These are phyloP conservation scores for Nicotiana otophora DNA, from an alignment of 257 asterid genomes.

Conservation along the genomic window DNA sequence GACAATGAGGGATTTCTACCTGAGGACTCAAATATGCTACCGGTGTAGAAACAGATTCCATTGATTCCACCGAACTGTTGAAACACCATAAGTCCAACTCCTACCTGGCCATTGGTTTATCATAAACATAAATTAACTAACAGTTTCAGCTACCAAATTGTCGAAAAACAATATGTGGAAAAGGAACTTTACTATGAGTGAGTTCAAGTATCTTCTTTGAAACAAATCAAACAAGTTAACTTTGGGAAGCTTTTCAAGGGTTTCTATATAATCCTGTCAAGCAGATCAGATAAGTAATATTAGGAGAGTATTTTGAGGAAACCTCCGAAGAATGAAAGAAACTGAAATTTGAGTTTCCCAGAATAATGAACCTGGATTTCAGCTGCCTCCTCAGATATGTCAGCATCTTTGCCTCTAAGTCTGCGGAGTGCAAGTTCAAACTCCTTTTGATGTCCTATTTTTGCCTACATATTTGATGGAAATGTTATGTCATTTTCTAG, in stretches of 20 bases:
- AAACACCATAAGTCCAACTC: constrained; percentile 89
- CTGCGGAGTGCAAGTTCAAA: constrained; percentile 61
- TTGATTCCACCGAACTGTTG: constrained; percentile 96
- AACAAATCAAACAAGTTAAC: constrained; percentile 67
- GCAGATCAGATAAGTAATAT: not conserved
- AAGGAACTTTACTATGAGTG: constrained; percentile 54
- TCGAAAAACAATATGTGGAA: not conserved
- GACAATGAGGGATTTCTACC: constrained; percentile 34
- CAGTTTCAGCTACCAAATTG: not conserved
- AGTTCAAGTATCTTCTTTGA: constrained; percentile 59
- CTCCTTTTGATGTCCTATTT: constrained; percentile 55
- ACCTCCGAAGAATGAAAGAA: not conserved
- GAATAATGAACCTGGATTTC: constrained; percentile 58
- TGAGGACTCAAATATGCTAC: constrained; percentile 82
- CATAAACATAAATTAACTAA: not conserved
- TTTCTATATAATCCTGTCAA: constrained; percentile 72
- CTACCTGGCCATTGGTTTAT: constrained; percentile 46
- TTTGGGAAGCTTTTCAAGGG: constrained; percentile 75
- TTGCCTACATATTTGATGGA: constrained; percentile 42
- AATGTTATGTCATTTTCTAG: not conserved
- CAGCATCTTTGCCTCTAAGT: constrained; percentile 64
- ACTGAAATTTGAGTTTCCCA: not conserved
- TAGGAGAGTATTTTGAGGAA: not conserved
- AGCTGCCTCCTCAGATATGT: constrained; percentile 70
- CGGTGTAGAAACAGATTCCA: constrained; percentile 81